These are phyloP conservation scores for Aspergillus conjunctus DNA, from an alignment of 495 filamentous ascomycete genomes.

Conservation along the genomic window DNA sequence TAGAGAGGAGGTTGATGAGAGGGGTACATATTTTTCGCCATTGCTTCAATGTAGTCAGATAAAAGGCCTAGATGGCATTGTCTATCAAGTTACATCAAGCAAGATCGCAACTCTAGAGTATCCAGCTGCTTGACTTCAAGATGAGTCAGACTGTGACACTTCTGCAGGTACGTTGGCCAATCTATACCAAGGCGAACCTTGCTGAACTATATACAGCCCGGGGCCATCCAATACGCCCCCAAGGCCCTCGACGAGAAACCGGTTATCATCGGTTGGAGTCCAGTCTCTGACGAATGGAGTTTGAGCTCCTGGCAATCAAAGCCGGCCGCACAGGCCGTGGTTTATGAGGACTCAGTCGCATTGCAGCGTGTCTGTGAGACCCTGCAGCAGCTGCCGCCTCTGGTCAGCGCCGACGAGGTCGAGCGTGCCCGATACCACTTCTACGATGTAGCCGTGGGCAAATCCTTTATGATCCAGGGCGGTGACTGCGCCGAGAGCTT, in stretches of 20 bases:
- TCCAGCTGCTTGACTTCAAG: neutral
- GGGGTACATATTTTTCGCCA: constrained; percentile 1
- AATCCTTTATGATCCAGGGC: constrained; percentile 15
- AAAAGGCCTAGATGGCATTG: neutral
- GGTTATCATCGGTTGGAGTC: neutral
- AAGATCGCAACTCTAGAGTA: neutral
- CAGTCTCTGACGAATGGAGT: constrained; percentile 1
- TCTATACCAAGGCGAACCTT: neutral
- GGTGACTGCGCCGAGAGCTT: constrained; percentile 20
- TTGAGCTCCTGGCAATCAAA: constrained; percentile 5
- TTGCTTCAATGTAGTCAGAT: neutral
- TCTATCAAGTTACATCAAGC: neutral
- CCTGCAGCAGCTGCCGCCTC: constrained; percentile 8
- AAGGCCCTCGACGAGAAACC: neutral
- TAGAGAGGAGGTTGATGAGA: neutral
- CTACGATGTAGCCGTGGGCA: constrained; percentile 6
- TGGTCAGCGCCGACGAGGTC: constrained; percentile 8
- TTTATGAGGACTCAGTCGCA: constrained; percentile 12
- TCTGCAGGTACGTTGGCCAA: neutral
- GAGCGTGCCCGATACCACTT: constrained; percentile 10
- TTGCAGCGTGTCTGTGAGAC: constrained; percentile 7
- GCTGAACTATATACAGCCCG: neutral
- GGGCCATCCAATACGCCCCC: neutral
- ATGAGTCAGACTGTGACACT: neutral
- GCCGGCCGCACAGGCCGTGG: constrained; percentile 13